A percentile compares a stretch with the other conserved stretches of the same genome.
Conservation (phyloP, 2,329 filamentous ascomycete genomes). For the Penicillium sumatraense region DNA sequence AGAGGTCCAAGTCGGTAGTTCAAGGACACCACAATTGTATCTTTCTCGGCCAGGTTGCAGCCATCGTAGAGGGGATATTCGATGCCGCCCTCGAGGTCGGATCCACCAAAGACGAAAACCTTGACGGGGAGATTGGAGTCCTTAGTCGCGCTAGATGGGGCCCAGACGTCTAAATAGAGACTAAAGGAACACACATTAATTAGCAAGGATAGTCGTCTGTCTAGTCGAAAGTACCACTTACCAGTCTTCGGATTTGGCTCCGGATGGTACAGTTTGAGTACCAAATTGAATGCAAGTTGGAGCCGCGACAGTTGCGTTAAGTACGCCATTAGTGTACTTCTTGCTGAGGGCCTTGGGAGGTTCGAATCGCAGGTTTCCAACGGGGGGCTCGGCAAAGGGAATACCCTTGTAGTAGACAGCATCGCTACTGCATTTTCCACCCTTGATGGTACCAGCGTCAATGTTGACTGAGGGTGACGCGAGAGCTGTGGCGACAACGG, state of each 20-base stretch:
- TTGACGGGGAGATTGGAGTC: constrained; percentile 31
- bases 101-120: constrained; percentile 31
- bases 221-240: constrained; percentile 7
- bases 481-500: constrained; percentile 10
- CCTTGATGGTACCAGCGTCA: constrained; percentile 22
- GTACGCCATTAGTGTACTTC: constrained; percentile 18
- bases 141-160: constrained; percentile 15
- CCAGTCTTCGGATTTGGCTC: constrained; percentile 24
- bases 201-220: neutral
- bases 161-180: constrained; percentile 24
- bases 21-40: constrained; percentile 18
- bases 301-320: constrained; percentile 21
- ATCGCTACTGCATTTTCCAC: constrained; percentile 20
- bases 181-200: neutral
- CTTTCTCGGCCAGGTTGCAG: constrained; percentile 16
- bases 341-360: constrained; percentile 19
- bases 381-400: constrained; percentile 26
- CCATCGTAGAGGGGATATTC: constrained; percentile 18
- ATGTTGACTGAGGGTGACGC: constrained; percentile 21
- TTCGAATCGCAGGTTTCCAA: constrained; percentile 25
- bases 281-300: constrained; percentile 23
- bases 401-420: constrained; percentile 25
- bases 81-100: constrained; percentile 11
- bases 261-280: constrained; percentile 3
- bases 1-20: constrained; percentile 35